Evolutionary conservation across 2,329 filamentous ascomycete genomes (phyloP).

Genomic region (Fusarium coicis): DNA sequence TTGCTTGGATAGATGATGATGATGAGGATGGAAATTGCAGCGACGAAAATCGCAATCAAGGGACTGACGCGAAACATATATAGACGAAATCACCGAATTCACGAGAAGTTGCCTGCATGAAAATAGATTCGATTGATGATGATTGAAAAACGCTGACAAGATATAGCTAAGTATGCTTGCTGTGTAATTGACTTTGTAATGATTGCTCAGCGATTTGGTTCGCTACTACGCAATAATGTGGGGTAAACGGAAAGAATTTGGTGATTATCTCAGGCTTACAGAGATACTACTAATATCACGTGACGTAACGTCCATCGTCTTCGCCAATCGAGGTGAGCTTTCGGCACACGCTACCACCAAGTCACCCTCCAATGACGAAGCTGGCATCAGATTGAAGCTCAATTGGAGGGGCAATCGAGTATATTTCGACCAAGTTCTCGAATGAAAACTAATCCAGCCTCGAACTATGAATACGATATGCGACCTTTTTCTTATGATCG

Average conservation of each 20-base stretch:
- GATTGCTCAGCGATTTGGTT: constrained; percentile 43
- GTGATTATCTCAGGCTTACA: constrained; percentile 38
- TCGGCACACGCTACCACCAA: not conserved
- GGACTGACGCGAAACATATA: constrained; percentile 54
- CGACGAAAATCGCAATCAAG: constrained; percentile 50
- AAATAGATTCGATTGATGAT: constrained; percentile 29
- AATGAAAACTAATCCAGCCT: not conserved
- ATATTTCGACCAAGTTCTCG: not conserved
- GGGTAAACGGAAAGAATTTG: constrained; percentile 1
- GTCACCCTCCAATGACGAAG: not conserved
- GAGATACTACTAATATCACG: constrained; percentile 24
- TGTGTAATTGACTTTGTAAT: constrained; percentile 31
- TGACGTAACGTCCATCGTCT: not conserved
- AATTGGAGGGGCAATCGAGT: not conserved
- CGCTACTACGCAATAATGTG: not conserved
- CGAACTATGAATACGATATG: not conserved
- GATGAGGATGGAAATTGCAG: constrained; percentile 53
- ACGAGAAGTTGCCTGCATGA: constrained; percentile 40
- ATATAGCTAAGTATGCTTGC: constrained; percentile 33
- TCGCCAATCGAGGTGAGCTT: not conserved
- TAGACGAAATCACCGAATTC: constrained; percentile 43
- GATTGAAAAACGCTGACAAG: constrained; percentile 44
- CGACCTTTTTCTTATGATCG: not conserved
- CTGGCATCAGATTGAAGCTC: constrained; percentile 1
- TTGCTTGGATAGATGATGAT: constrained; percentile 46